Conservation (phyloP, 768 basidiomycete genomes). For the Coprinopsis sp. region DNA sequence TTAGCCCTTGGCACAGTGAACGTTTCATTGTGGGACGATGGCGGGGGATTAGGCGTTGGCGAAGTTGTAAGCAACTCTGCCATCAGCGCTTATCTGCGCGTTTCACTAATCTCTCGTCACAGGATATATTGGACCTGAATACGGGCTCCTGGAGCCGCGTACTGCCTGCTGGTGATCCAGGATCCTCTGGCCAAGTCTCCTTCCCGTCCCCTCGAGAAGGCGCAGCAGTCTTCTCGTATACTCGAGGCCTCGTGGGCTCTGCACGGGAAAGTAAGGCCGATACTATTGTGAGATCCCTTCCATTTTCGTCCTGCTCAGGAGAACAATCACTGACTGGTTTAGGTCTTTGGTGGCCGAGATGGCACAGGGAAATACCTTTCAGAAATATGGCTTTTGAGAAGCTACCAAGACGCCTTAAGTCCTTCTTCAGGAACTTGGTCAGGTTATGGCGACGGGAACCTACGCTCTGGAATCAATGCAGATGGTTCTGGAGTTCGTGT, state of each 20-base stretch:
- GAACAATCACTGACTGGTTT: not conserved
- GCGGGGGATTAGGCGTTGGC: constrained; percentile 52
- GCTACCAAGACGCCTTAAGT: constrained; percentile 61
- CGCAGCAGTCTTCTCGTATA: constrained; percentile 57
- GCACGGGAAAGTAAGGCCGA: constrained; percentile 50
- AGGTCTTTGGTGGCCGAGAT: constrained; percentile 76
- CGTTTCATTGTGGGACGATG: constrained; percentile 61
- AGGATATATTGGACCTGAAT: constrained; percentile 60
- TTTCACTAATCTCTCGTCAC: constrained; percentile 6
- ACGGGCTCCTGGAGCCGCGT: constrained; percentile 68
- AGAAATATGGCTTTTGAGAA: constrained; percentile 75
- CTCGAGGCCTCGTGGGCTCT: constrained; percentile 51
- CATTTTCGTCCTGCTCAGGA: constrained; percentile 1
- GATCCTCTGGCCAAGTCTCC: constrained; percentile 36
- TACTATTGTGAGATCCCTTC: constrained; percentile 44
- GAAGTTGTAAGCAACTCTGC: constrained; percentile 56
- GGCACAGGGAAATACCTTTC: constrained; percentile 59
- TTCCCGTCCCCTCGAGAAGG: constrained; percentile 72
- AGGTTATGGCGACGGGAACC: constrained; percentile 58
- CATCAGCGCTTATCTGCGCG: constrained; percentile 1
- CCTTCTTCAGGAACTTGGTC: constrained; percentile 53
- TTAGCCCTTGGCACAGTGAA: constrained; percentile 68
- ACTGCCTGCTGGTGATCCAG: constrained; percentile 74
- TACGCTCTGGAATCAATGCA: constrained; percentile 61
- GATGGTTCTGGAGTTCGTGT: constrained; percentile 63